Base-by-base conservation (phyloP, 2,329 filamentous ascomycete species). In the Aspergillus ochraceus region DNA sequence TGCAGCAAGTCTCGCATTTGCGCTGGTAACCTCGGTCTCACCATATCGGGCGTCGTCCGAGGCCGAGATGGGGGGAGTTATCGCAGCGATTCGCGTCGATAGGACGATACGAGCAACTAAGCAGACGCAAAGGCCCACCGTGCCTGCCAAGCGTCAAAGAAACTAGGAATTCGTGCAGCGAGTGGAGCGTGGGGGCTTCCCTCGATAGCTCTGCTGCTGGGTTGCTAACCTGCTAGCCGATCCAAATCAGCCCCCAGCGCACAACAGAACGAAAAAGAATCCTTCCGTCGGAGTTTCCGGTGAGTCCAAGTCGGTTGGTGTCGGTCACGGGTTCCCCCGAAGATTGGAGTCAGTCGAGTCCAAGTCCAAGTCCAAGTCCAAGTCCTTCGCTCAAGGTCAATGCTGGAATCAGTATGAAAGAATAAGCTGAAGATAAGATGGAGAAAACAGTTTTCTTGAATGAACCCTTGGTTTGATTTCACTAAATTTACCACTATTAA, bases 401-500 rank as follows among this genome's bases (percentile, higher is more conserved):
- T 9, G 26, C 26, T 29, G 8, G 4, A 6, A 6, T 50, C 14
- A 20, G 22, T 50, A 9, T 26, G 5, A 3, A 39, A 4, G 2
- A 29, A 29, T 9, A 9, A 29, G 26, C 26, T 29, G 3, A 42
- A 58, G 45, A 54, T 10, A 49, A 29, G 39, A 19, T 11, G 14
- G 20, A 29, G 45, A 36, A 50, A 10, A 60, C 57, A 29, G 58
- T 60, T 53, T 42, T 47, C 46, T 60, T 61, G 26, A 55, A 71
- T 70, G 67, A 67, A 73, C 69, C 70, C 70, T 74, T 73, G 67
- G 69, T 71, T 72, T 63, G 57, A 59, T 52, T 58, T 42, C 36
- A 71, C 67, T 71, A 70, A 68, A 66, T 67, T 68, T 73, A 73
- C 71, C 73, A 75, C 73, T 75, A 75, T 74, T 75, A 74, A 74